Evolutionary conservation across 176 grass and related monocot species (phyloP), one percentile per base, ranked within the genome.

Genomic region (Zoysia japonica): DNA sequence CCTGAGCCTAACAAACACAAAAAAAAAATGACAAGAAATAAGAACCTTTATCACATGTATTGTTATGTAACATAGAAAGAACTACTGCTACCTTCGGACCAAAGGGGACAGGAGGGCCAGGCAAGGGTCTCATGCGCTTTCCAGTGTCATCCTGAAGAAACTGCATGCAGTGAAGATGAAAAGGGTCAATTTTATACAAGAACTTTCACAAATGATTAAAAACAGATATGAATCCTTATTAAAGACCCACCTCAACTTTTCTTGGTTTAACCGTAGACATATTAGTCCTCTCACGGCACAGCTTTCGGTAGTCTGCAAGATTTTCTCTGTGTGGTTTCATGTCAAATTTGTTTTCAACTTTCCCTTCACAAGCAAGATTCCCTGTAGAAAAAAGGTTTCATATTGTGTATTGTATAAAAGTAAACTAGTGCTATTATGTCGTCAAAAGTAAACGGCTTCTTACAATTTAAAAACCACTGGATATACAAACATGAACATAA

Each of bases 261-360:
- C 94, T 86, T 56, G 88, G 83, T 91, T 88, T 93, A 65, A 78
- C 64, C 89, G 86, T 97, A 63, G 70, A 93, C 61, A 76, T 91
- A 19, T 85, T 75, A 46, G 94, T 93, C 61, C 94, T 97, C 83
- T 91, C 91, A 67, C 91, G 90, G 38, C 91, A 91, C 53, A 97
- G 88, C 80, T 91, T 97, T 20, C 91, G 87, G 83, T 97, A 97
- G 8, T 97, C 79, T 47, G 47, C 72, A 65, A 97, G 87, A 86
- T 97, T 97, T 80, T 97, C 94, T 79, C 80, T 90, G 68, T 93
- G 91, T 7, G 87, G 94, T 78, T 97, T 80, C 91, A 97, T 91
- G 76, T 93, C 94, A 89, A 97, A 97, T 81, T 93, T 97, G 61
- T 93, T 72, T 56, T 89, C 91, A 9, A 93, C 94, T 78, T 91